These are phyloP conservation scores for Endothia cerciana DNA, from an alignment of 2,329 filamentous ascomycete species.

Conservation along the genomic window DNA sequence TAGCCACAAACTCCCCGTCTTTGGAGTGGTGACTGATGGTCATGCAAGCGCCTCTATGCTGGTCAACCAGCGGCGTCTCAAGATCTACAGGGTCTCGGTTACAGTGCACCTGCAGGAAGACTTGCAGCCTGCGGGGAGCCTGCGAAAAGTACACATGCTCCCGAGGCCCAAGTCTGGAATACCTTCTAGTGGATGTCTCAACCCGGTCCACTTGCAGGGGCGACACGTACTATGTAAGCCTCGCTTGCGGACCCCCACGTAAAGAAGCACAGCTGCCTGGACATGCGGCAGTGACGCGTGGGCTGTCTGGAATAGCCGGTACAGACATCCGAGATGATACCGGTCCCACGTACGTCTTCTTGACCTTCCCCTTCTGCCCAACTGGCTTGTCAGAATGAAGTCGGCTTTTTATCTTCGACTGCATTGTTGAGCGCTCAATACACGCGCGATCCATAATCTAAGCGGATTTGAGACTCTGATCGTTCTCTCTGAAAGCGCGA, in stretches of 20 bases:
- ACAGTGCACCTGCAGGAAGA: conserved; percentile 8
- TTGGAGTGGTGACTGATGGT: not conserved
- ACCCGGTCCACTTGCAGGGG: not conserved
- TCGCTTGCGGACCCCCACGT: not conserved
- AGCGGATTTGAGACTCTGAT: not conserved
- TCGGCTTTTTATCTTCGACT: not conserved
- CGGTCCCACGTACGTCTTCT: not conserved
- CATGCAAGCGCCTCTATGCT: not conserved
- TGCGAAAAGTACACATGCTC: not conserved
- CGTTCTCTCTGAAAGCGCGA: not conserved
- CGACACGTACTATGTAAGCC: not conserved
- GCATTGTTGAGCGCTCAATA: not conserved
- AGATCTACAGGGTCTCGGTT: not conserved
- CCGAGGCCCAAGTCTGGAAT: not conserved
- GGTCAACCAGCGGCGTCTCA: not conserved
- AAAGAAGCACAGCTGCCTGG: not conserved
- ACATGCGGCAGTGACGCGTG: not conserved
- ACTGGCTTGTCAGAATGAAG: not conserved
- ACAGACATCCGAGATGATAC: not conserved
- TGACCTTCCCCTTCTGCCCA: conserved; percentile 1
- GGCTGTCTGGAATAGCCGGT: not conserved
- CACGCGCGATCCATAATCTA: not conserved
- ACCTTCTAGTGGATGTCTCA: not conserved
- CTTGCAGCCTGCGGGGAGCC: not conserved
- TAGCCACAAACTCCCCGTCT: not conserved